phyloP scores from a whole-genome alignment of 2,329 filamentous ascomycete species.

The Aphanocladium album region DNA sequence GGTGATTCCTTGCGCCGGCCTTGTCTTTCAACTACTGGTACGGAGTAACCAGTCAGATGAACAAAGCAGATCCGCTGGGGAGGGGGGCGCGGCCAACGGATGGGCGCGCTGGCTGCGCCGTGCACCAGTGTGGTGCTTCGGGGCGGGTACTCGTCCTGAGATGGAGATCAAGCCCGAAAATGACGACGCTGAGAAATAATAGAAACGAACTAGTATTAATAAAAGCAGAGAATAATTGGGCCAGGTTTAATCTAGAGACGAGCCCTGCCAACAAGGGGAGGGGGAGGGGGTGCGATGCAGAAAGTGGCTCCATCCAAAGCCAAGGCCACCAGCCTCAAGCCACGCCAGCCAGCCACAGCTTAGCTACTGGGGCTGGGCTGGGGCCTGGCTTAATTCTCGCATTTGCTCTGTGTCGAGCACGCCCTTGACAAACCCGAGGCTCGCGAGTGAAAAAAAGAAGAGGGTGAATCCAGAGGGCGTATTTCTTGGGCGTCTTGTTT shows the following conservation, averaged over 20 bases:
- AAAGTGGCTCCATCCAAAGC: not conserved
- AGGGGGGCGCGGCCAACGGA: not conserved
- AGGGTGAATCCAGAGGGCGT: not conserved
- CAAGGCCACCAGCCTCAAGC: not conserved
- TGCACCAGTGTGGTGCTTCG: not conserved
- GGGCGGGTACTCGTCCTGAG: not conserved
- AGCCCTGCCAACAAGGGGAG: not conserved
- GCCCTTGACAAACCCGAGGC: not conserved
- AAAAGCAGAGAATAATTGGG: slow-evolving; percentile 1
- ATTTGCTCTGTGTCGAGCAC: too few relatives aligned
- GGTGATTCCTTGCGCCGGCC: not conserved
- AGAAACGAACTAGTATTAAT: not conserved
- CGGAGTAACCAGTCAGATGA: slow-evolving; percentile 5
- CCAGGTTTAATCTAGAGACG: not conserved
- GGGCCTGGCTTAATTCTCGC: too few relatives aligned
- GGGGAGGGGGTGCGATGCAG: not conserved
- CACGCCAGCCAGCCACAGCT: slow-evolving; percentile 5
- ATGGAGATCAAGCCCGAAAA: slow-evolving; percentile 7
- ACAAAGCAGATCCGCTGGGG: not conserved
- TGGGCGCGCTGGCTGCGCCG: not conserved
- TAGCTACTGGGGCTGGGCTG: not conserved
- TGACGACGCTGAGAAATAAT: not conserved
- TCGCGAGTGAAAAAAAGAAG: not conserved
- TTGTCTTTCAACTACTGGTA: not conserved
- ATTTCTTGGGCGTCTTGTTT: not conserved